Evolutionary conservation across 306 rosid species (phyloP).

Genomic region (Coriaria nepalensis): DNA sequence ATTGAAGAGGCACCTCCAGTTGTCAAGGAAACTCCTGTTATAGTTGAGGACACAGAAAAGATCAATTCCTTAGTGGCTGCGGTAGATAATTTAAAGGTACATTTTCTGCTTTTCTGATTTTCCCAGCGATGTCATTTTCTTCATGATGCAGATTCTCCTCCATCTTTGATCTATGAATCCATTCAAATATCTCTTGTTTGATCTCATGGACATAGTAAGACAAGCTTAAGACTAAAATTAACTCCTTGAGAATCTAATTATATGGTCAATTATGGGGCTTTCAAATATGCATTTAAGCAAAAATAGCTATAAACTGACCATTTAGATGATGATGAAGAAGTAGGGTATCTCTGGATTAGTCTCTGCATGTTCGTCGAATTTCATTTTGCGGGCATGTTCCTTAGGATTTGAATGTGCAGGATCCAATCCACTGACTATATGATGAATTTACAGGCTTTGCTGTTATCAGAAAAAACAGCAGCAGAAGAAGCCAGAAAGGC

Average conservation of each 20-base stretch:
- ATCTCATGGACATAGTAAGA: too few species aligned
- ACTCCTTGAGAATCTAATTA: too few species aligned
- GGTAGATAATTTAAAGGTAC: conserved; percentile 77
- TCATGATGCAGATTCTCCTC: background rate
- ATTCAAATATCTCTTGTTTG: too few species aligned
- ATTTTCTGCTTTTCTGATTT: background rate
- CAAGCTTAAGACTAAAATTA: too few species aligned
- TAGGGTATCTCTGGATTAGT: background rate
- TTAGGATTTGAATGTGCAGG: background rate
- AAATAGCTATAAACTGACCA: too few species aligned
- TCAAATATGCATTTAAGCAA: too few species aligned
- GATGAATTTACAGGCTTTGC: conserved; percentile 40
- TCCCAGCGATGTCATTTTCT: background rate
- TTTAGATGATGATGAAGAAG: too few species aligned
- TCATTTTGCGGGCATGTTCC: background rate
- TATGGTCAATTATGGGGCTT: too few species aligned
- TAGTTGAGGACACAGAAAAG: conserved; percentile 83
- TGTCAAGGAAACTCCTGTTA: conserved; percentile 91
- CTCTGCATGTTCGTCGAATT: background rate
- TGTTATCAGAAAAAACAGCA: conserved; percentile 50
- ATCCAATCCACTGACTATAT: conserved; percentile 16
- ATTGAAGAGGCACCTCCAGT: conserved; percentile 97
- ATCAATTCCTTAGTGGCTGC: conserved; percentile 65
- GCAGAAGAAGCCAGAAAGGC: conserved; percentile 62
- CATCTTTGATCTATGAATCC: too few species aligned